Conservation (phyloP, 345 rosid species). For the Ceriops tagal region DNA sequence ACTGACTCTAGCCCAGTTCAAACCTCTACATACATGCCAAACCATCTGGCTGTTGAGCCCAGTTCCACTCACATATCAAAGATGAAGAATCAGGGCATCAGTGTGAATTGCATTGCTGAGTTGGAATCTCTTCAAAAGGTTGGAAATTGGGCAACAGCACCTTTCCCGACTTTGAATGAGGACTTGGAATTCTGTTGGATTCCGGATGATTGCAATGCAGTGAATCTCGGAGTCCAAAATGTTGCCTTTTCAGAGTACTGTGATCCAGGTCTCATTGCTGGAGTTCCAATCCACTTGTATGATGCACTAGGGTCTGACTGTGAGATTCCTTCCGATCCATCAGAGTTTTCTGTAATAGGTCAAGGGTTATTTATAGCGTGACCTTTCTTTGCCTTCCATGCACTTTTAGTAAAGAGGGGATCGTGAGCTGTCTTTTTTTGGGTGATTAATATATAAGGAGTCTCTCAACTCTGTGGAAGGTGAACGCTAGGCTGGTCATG, state of each 20-base stretch:
- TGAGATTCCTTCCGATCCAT: conserved; percentile 49
- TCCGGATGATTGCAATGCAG: conserved; percentile 43
- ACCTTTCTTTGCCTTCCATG: conserved; percentile 23
- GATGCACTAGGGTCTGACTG: conserved; percentile 55
- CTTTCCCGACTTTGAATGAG: conserved; percentile 40
- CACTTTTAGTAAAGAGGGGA: conserved; percentile 6
- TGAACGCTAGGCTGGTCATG: conserved; percentile 25
- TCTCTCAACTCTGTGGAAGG: conserved; percentile 19
- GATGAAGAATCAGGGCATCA: conserved; percentile 38
- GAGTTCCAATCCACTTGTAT: conserved; percentile 46
- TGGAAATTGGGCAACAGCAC: conserved; percentile 32
- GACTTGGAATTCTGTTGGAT: conserved; percentile 50
- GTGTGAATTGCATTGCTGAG: conserved; percentile 32
- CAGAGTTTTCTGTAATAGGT: conserved; percentile 53
- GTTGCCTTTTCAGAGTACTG: conserved; percentile 38
- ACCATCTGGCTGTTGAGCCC: conserved; percentile 32
- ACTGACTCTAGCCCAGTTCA: conserved; percentile 31
- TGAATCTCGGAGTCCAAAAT: conserved; percentile 48
- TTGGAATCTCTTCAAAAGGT: conserved; percentile 35
- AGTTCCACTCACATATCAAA: conserved; percentile 27
- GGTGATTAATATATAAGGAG: conserved; percentile 19
- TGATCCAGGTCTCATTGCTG: conserved; percentile 39
- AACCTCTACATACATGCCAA: conserved; percentile 22
- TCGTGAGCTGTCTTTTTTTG: conserved; percentile 13
- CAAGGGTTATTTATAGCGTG: conserved; percentile 68